Conservation (phyloP, 345 rosid species). For the Eutrema heterophyllum region DNA sequence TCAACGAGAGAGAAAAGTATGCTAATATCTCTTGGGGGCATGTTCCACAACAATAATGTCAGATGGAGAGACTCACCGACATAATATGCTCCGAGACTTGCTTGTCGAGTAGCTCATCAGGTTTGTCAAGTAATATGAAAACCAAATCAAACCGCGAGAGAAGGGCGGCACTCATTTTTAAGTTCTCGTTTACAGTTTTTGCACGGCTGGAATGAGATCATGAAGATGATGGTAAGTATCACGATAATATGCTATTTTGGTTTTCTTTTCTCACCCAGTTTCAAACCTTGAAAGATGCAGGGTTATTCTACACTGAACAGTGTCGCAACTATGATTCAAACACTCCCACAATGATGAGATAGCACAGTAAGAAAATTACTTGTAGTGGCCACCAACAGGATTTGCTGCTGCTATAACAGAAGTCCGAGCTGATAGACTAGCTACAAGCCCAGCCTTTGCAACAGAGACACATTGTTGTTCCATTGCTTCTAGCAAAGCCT, state of each 20-base stretch:
- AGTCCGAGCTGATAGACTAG: constrained; percentile 95
- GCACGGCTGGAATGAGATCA: constrained; percentile 83
- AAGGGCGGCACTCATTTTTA: constrained; percentile 95
- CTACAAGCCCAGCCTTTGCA: constrained; percentile 97
- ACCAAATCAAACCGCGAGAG: constrained; percentile 96
- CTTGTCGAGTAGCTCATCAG: constrained; percentile 89
- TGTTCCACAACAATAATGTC: constrained; percentile 11
- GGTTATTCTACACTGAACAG: background rate
- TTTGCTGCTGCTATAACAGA: constrained; percentile 97
- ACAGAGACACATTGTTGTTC: constrained; percentile 98
- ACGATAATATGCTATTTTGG: background rate
- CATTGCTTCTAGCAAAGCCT: constrained; percentile 99
- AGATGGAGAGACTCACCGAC: constrained; percentile 62
- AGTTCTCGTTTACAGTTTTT: constrained; percentile 94
- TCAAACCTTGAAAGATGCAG: constrained; percentile 5
- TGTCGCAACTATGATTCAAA: background rate
- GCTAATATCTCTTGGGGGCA: constrained; percentile 4
- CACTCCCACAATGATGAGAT: constrained; percentile 3
- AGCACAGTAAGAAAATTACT: constrained; percentile 45
- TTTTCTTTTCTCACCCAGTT: constrained; percentile 1
- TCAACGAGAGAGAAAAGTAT: background rate
- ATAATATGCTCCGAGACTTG: constrained; percentile 91
- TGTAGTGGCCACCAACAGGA: constrained; percentile 97
- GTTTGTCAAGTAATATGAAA: constrained; percentile 95
- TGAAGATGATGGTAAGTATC: constrained; percentile 6